Conservation (phyloP, 2,329 filamentous ascomycete species). For the Aplosporella prunicola region DNA sequence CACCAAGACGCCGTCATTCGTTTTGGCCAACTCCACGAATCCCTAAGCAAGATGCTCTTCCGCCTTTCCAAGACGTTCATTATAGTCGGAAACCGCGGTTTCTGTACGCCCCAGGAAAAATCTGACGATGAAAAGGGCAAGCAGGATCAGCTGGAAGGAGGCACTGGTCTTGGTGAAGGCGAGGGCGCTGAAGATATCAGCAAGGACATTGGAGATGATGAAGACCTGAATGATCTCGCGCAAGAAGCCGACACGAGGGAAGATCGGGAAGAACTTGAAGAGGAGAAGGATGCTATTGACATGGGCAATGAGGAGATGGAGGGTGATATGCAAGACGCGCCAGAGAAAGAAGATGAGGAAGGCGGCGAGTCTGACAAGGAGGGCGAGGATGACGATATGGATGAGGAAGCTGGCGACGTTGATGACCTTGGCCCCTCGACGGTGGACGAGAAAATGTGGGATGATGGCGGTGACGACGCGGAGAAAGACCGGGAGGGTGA, state of each 20-base stretch:
- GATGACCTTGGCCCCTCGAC: conserved; percentile 83
- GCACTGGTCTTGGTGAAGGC: conserved; percentile 89
- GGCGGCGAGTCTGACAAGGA: conserved; percentile 43
- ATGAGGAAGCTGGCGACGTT: conserved; percentile 84
- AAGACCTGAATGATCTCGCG: conserved; percentile 84
- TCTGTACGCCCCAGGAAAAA: conserved; percentile 82
- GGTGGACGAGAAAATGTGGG: conserved; percentile 98
- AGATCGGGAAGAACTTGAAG: conserved; percentile 55
- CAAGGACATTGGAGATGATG: conserved; percentile 89
- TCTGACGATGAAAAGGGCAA: conserved; percentile 55
- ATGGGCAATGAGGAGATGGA: conserved; percentile 90
- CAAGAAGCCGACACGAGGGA: conserved; percentile 63
- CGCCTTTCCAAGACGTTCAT: conserved; percentile 68
- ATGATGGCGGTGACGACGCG: conserved; percentile 64
- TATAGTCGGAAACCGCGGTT: conserved; percentile 73
- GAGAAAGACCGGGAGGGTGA: conserved; percentile 75
- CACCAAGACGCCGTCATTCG: conserved; percentile 49
- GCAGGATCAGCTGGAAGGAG: conserved; percentile 73
- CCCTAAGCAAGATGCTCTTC: conserved; percentile 65
- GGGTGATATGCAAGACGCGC: conserved; percentile 62
- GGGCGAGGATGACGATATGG: conserved; percentile 55
- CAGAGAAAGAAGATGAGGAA: conserved; percentile 46
- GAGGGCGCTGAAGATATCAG: conserved; percentile 96
- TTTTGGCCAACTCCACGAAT: conserved; percentile 56
- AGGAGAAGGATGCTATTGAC: conserved; percentile 78